A percentile compares a stretch with the other conserved stretches of the same genome.
Conservation (phyloP, 768 basidiomycete species). For the Hirschioporus abietinus region DNA sequence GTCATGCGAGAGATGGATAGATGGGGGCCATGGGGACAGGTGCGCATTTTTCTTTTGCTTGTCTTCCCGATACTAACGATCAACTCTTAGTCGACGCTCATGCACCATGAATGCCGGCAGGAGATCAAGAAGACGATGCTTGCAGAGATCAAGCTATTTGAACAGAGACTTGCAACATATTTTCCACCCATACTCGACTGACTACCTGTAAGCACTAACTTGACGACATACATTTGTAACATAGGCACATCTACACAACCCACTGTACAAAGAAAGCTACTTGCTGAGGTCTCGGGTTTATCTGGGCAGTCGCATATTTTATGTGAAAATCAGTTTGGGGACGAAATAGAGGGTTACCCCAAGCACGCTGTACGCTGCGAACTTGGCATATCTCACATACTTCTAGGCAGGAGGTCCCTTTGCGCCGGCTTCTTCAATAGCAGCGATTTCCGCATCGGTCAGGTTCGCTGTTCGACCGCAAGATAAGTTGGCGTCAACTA, state of each 20-base stretch:
- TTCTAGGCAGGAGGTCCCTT: constrained; percentile 35
- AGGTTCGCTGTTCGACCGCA: constrained; percentile 36
- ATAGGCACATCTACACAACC: too few relatives aligned
- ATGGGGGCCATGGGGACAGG: constrained; percentile 36
- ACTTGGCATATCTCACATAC: background rate
- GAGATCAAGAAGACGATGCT: constrained; percentile 51
- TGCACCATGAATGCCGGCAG: constrained; percentile 70
- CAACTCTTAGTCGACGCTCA: constrained; percentile 51
- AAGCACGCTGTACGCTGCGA: background rate
- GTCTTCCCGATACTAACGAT: background rate
- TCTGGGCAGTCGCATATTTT: background rate
- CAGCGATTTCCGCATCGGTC: constrained; percentile 51
- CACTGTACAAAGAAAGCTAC: too few relatives aligned
- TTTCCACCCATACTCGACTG: constrained; percentile 28
- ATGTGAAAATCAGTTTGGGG: background rate
- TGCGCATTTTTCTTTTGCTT: background rate
- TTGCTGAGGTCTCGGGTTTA: background rate
- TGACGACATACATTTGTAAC: too few relatives aligned
- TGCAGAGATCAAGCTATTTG: constrained; percentile 50
- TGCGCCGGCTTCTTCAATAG: constrained; percentile 60
- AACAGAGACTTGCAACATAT: constrained; percentile 57
- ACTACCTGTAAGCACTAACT: too few relatives aligned
- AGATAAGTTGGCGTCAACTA: constrained; percentile 3
- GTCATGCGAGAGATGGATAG: constrained; percentile 65
- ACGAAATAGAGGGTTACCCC: background rate